Conservation (phyloP, 2,329 filamentous ascomycete species). For the Clonostachys byssicola region DNA sequence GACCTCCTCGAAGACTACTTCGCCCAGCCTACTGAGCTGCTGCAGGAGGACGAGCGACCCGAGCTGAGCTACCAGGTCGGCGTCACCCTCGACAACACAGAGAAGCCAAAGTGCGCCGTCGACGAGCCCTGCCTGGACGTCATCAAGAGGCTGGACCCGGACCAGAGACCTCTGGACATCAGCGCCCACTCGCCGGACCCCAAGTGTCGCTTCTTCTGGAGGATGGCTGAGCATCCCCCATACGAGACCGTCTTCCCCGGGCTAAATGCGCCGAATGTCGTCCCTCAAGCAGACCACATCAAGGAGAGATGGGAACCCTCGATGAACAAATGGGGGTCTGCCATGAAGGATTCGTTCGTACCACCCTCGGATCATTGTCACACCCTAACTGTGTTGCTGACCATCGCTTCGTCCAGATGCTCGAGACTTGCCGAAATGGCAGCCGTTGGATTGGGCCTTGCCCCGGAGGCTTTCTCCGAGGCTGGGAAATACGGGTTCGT, state of each 20-base stretch:
- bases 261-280: conserved; percentile 50
- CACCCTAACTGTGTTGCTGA: background rate
- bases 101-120: conserved; percentile 60
- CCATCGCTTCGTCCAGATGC: conserved; percentile 27
- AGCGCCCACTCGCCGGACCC: conserved; percentile 52
- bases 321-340: conserved; percentile 53
- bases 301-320: conserved; percentile 44
- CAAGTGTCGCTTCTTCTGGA: conserved; percentile 62
- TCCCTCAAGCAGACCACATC: conserved; percentile 44
- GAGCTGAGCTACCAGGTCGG: conserved; percentile 57
- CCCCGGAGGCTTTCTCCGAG: conserved; percentile 45
- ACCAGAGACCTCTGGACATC: conserved; percentile 55
- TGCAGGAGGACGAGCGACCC: conserved; percentile 49
- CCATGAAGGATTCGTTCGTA: conserved; percentile 57
- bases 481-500: conserved; percentile 51
- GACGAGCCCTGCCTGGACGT: conserved; percentile 56
- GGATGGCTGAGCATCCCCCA: conserved; percentile 49
- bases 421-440: conserved; percentile 55
- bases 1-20: conserved; percentile 64
- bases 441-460: conserved; percentile 50
- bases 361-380: background rate
- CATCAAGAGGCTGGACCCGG: conserved; percentile 47
- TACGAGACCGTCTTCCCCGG: conserved; percentile 51
- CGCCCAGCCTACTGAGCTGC: conserved; percentile 43
- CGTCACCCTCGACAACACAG: conserved; percentile 59